These are phyloP conservation scores for Cylindrodendrum hubeiense DNA, from an alignment of 2,329 filamentous ascomycete genomes.

Conservation along the genomic window DNA sequence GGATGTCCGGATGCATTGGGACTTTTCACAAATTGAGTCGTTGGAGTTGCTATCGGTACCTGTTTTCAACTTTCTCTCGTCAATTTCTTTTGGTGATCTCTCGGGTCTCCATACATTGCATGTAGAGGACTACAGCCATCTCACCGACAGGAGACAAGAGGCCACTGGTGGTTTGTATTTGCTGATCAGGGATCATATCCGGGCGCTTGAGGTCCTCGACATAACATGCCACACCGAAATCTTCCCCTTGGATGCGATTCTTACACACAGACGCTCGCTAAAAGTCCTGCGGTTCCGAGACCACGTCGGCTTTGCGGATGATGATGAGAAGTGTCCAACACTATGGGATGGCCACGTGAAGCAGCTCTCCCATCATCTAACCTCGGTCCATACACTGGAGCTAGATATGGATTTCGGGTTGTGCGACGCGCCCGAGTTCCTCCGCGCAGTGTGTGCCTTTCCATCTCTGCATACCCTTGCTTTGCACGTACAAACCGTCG, in stretches of 20 bases:
- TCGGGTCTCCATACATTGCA: constrained; percentile 52
- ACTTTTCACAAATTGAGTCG: constrained; percentile 57
- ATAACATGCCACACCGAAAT: constrained; percentile 56
- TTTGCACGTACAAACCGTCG: constrained; percentile 59
- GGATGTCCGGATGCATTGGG: constrained; percentile 58
- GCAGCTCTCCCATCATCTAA: constrained; percentile 48
- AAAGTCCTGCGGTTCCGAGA: constrained; percentile 57
- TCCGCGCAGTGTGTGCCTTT: constrained; percentile 55
- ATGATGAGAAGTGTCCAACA: constrained; percentile 57
- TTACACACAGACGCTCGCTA: constrained; percentile 54
- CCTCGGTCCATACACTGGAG: constrained; percentile 55
- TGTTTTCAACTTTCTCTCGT: constrained; percentile 57
- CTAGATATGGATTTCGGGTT: constrained; percentile 59
- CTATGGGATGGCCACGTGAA: constrained; percentile 50
- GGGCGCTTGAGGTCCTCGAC: constrained; percentile 52
- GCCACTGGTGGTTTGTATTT: constrained; percentile 54
- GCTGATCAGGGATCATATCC: constrained; percentile 54
- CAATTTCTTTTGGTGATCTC: constrained; percentile 54
- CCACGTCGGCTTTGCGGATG: constrained; percentile 59
- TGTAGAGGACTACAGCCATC: constrained; percentile 60
- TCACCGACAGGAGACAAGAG: constrained; percentile 52
- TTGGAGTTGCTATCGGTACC: constrained; percentile 60
- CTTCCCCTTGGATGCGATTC: constrained; percentile 56
- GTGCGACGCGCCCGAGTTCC: constrained; percentile 52
- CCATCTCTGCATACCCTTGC: constrained; percentile 54